A percentile compares a stretch with the other conserved stretches of the same genome.
phyloP scores from a whole-genome alignment of 1,139 yeast species.

The Zygotorulaspora mrakii region DNA sequence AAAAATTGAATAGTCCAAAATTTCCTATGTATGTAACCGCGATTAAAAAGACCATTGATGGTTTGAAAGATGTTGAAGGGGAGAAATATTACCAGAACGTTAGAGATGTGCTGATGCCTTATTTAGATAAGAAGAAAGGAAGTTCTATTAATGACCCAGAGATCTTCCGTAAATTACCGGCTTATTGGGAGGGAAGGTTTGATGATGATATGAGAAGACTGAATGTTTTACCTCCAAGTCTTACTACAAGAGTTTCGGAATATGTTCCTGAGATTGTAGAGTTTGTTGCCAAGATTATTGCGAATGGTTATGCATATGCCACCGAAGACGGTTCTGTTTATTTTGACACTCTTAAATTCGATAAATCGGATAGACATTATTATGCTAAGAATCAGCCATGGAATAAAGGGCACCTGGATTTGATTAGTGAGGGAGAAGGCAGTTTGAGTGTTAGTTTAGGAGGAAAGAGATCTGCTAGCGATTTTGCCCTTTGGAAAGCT shows the following conservation, averaged over 20 bases:
- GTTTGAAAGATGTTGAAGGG: conserved; percentile 34
- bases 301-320: conserved; percentile 78
- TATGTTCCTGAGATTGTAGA: conserved; percentile 87
- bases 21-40: conserved; percentile 81
- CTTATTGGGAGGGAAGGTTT: conserved; percentile 83
- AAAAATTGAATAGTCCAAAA: conserved; percentile 64
- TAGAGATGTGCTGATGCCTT: conserved; percentile 71
- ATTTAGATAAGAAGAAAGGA: conserved; percentile 69
- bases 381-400: conserved; percentile 98
- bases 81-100: conserved; percentile 48
- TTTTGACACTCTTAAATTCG: conserved; percentile 83
- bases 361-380: conserved; percentile 62
- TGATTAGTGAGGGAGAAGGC: conserved; percentile 95
- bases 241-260: conserved; percentile 95
- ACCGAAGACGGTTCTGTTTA: conserved; percentile 90
- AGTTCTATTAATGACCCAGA: conserved; percentile 77
- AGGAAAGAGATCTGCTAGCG: conserved; percentile 70
- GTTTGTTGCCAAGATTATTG: conserved; percentile 70
- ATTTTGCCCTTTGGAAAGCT: conserved; percentile 95
- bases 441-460: conserved; percentile 56
- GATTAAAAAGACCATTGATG: conserved; percentile 49
- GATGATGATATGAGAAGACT: conserved; percentile 81
- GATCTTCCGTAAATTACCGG: conserved; percentile 75
- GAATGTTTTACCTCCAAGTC: conserved; percentile 78
- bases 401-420: conserved; percentile 85